Base-by-base conservation (phyloP, 2,329 filamentous ascomycete genomes). In the Microcera coccophila region DNA sequence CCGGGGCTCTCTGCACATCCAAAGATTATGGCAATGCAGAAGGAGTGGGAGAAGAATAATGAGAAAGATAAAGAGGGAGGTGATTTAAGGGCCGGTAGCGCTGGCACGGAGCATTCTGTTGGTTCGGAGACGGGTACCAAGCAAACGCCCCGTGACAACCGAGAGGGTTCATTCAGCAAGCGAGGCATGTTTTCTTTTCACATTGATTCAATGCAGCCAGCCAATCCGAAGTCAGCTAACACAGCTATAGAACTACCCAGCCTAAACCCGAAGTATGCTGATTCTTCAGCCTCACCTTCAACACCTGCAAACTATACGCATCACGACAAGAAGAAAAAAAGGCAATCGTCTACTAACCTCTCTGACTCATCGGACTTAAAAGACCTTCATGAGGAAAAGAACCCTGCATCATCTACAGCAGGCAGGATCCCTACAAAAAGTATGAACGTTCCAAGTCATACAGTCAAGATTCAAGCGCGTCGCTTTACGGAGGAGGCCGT, bases 11-110 rank as follows among this genome's bases (percentile, higher is more conserved):
- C 53, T 2, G 36, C 34, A 5, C 45, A 48, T 20, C 43, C 55
- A 20, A 56, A 45, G 19, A 64, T 67, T 4, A 16, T 54, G 36
- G 56, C 53, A 3, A 43, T 60, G 15, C 63, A 66, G 41, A 48
- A 47, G 22, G 41, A 57, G 12, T 67, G 65, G 65, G 58, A 61
- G 41, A 32, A n/a, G 29, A 14, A 32, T 8, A 8, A 32, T 8
- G 8, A 32, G 29, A 8, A 26, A 7, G 22, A 12, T 12, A 8
- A 26, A 7, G 22, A 12, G 7, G 22, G 22, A 26, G 22, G 22
- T 26, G 12, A 7, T 12, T 26, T 12, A 26, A 7, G 22, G 22
- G 22, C 22, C 12, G 22, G 22, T 7, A 26, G 22, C 12, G 22
- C 22, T 7, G 12, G 12, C 12, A 26, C 7, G 22, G 22, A 26